Percentiles rank a stretch among this genome's conserved stretches.
Conservation (phyloP, 192 early-diverging fungal genomes). For the Gorgonomyces haynaldii region DNA sequence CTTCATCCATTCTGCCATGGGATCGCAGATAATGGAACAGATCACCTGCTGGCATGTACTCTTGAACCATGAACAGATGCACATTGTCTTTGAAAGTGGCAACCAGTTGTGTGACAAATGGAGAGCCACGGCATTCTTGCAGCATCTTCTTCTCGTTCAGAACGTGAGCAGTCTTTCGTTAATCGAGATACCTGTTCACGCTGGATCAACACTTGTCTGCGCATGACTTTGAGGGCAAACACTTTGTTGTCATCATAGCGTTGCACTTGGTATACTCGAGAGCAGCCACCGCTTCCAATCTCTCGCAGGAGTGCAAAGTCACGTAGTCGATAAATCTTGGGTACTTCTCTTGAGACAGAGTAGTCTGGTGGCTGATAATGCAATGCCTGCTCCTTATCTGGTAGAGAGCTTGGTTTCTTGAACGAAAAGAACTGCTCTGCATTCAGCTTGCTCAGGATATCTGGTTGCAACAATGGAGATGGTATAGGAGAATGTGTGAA, state of each 20-base stretch:
- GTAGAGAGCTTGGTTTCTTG: no score
- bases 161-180: constrained; percentile 1
- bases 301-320: constrained; percentile 71
- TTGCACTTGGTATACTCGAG: constrained; percentile 75
- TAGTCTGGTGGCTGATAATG: no score
- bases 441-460: no score
- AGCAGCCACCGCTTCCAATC: constrained; percentile 82
- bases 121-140: constrained; percentile 4
- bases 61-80: constrained; percentile 78
- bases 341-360: no score
- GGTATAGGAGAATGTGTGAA: no score
- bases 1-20: constrained; percentile 50
- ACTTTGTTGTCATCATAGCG: constrained; percentile 53
- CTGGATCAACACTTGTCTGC: constrained; percentile 74
- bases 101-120: constrained; percentile 28
- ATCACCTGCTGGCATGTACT: constrained; percentile 81
- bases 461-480: no score
- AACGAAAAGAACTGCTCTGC: no score
- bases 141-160: constrained; percentile 4
- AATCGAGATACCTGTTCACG: constrained; percentile 56
- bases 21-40: constrained; percentile 81
- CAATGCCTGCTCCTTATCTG: no score
- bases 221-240: constrained; percentile 87
- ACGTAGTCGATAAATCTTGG: constrained; percentile 27
- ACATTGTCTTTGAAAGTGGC: constrained; percentile 31